A percentile compares a stretch with the other conserved stretches of the same genome.
Evolutionary conservation across 768 basidiomycete genomes (phyloP).

Genomic region (Lentinula edodes): DNA sequence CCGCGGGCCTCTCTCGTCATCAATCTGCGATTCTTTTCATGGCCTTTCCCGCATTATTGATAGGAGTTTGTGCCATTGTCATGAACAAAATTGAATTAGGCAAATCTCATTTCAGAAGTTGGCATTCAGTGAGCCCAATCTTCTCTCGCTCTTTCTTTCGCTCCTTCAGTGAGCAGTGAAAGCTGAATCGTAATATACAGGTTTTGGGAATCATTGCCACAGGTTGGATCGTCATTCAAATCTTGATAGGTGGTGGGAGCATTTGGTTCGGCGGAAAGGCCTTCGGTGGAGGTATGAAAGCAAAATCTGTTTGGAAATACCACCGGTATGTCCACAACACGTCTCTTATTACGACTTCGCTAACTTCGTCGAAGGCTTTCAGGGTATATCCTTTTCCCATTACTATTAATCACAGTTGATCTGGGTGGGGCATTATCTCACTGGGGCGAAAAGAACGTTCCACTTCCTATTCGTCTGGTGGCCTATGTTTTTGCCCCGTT

Average conservation of each 20-base stretch:
- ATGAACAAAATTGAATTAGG: conserved; percentile 52
- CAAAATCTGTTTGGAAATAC: conserved; percentile 79
- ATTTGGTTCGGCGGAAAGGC: conserved; percentile 69
- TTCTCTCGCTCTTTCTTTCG: not conserved
- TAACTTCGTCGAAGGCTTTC: conserved; percentile 42
- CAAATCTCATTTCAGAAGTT: conserved; percentile 58
- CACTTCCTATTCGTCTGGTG: conserved; percentile 35
- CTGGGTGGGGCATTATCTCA: conserved; percentile 68
- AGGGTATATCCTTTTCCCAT: conserved; percentile 64
- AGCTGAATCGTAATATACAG: conserved; percentile 24
- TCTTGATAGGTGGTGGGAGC: conserved; percentile 62
- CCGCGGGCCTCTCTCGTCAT: conserved; percentile 64
- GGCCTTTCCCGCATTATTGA: conserved; percentile 50
- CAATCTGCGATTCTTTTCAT: conserved; percentile 53
- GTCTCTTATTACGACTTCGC: not conserved
- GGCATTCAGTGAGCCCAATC: conserved; percentile 60
- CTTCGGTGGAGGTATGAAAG: conserved; percentile 68
- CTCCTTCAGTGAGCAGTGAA: not conserved
- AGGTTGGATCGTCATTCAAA: conserved; percentile 57
- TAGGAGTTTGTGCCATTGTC: conserved; percentile 59
- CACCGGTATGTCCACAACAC: conserved; percentile 48
- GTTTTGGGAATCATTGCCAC: conserved; percentile 60
- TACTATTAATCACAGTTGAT: conserved; percentile 56
- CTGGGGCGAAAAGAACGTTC: conserved; percentile 43
- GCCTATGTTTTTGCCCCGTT: conserved; percentile 54